Conservation (phyloP, 139 green algal species). For the Haematococcus lacustris region DNA sequence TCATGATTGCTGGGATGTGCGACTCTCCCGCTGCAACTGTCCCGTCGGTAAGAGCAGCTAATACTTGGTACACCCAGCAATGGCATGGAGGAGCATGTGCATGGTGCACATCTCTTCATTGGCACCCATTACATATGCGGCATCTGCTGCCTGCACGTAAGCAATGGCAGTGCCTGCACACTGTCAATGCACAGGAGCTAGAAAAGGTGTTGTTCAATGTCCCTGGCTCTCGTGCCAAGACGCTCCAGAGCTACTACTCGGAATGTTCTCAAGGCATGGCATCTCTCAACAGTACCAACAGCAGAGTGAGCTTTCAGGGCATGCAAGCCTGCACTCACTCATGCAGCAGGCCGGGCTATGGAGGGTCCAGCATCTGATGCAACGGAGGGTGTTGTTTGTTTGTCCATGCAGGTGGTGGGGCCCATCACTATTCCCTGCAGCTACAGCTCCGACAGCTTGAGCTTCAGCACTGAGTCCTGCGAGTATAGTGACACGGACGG, state of each 20-base stretch:
- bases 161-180: too few relatives aligned
- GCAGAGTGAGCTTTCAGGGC: constrained; percentile 5
- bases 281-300: constrained; percentile 23
- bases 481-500: constrained; percentile 1
- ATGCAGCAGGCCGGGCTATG: too few relatives aligned
- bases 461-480: neutral
- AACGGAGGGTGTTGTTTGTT: too few relatives aligned
- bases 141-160: too few relatives aligned
- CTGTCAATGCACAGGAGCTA: too few relatives aligned
- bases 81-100: too few relatives aligned
- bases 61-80: too few relatives aligned
- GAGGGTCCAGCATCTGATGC: too few relatives aligned
- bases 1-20: too few relatives aligned
- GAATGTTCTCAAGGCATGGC: constrained; percentile 23
- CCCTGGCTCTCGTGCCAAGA: neutral
- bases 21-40: too few relatives aligned
- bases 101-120: neutral
- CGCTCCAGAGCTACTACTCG: constrained; percentile 25
- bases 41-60: too few relatives aligned
- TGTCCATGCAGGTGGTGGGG: constrained; percentile 11
- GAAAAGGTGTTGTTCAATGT: constrained; percentile 21
- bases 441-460: constrained; percentile 6
- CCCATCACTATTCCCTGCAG: constrained; percentile 14
- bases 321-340: too few relatives aligned
- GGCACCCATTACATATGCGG: neutral